Evolutionary conservation across 345 rosid species (phyloP).

Genomic region (Corchorus olitorius): DNA sequence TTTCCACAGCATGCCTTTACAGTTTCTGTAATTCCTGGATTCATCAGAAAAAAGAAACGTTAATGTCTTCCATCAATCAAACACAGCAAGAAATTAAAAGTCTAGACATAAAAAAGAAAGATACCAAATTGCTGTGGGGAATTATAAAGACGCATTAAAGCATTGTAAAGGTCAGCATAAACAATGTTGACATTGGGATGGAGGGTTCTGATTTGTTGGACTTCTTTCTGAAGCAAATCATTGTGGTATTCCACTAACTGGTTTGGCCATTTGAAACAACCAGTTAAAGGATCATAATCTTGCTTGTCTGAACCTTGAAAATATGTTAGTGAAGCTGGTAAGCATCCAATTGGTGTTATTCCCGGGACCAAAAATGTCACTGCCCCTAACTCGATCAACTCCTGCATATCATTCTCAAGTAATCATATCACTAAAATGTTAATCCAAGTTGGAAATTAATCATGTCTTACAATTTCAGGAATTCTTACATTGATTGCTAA

Average conservation of each 20-base stretch:
- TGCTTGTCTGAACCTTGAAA: constrained; percentile 23
- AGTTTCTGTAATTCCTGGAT: constrained; percentile 34
- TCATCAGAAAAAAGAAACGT: background rate
- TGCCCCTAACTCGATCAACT: constrained; percentile 46
- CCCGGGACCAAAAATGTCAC: constrained; percentile 50
- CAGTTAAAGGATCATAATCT: constrained; percentile 39
- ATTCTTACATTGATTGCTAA: constrained; percentile 36
- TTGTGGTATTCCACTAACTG: constrained; percentile 43
- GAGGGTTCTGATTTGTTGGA: constrained; percentile 22
- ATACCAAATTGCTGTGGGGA: constrained; percentile 46
- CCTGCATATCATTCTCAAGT: constrained; percentile 27
- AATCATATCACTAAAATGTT: background rate
- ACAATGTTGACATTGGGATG: constrained; percentile 37
- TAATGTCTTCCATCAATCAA: too few species aligned
- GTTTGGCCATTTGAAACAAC: constrained; percentile 49
- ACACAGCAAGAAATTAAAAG: too few species aligned
- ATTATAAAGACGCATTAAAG: constrained; percentile 24
- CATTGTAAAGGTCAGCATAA: constrained; percentile 44
- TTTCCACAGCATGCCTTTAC: constrained; percentile 47
- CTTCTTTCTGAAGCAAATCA: constrained; percentile 31
- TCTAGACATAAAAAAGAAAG: background rate
- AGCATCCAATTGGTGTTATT: constrained; percentile 46
- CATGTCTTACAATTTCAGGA: background rate
- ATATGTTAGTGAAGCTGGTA: constrained; percentile 29
- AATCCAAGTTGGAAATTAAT: background rate